Base-by-base conservation (phyloP, 495 filamentous ascomycete genomes). In the Massariosphaeria phaeospora region DNA sequence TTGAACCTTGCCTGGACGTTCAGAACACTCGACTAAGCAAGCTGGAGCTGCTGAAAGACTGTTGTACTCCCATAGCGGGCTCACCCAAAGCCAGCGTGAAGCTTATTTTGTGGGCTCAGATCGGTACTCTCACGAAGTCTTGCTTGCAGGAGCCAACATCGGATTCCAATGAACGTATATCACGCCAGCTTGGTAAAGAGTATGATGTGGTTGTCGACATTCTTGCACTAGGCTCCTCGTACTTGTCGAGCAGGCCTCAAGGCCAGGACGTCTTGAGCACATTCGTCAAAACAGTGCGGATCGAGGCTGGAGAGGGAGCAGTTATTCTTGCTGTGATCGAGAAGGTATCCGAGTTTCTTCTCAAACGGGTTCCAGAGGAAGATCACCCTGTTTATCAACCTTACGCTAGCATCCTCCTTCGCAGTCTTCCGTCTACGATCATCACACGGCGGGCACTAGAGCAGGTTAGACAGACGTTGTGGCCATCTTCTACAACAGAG, bases 251-350 rank as follows among this genome's bases (percentile, higher is more conserved):
- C 23, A 25, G 13, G 18, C n/a, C 48, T 12, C 25, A 8, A 21
- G 33, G 45, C 13, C 30, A 48, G 20, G 55, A 63, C 12, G 66
- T 94, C 0, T 79, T 88, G 42, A 69, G 75, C 10, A 69, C 75
- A 1, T 74, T 87, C 15, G 70, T 79, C 12, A 70, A 72, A n/a
- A 75, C 78, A 41, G 77, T 85, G 10, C 76, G 75, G 41, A 70
- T 72, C 8, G 85, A 91, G 55, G 78, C 79, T 34, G 86, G 88
- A 5, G 81, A 86, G 52, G 76, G 74, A 4, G 79, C 77, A 1
- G 73, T 82, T 20, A 76, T 80, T 2, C 71, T 80, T 17, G 74
- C 79, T 24, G 73, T 86, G 11, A 72, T 89, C 24, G 88, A 91
- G 51, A 88, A 88, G 9, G 65, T 95, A 18, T 79, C 87, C 3